phyloP scores from a whole-genome alignment of 441 rosid genomes.

The Syzygium syzygioides region DNA sequence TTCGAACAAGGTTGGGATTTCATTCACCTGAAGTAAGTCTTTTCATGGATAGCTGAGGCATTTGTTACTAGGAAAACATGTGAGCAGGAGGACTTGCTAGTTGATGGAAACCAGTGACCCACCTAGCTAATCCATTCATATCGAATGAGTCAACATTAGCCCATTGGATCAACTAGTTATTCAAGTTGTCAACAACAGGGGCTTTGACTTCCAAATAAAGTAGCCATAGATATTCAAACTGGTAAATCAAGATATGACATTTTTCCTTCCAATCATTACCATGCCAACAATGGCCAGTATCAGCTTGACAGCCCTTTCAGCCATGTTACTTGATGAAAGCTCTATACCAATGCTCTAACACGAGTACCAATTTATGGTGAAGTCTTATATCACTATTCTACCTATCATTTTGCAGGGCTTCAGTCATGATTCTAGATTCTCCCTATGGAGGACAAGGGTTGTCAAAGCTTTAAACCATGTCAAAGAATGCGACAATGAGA shows the following conservation, averaged over 20 bases:
- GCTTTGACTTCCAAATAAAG: background rate
- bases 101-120: background rate
- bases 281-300: background rate
- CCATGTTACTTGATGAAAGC: background rate
- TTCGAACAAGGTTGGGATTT: background rate
- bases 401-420: background rate
- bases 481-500: background rate
- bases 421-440: background rate
- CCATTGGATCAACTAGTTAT: background rate
- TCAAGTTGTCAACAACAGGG: background rate
- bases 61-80: background rate
- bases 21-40: background rate
- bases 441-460: background rate
- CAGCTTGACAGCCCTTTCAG: background rate
- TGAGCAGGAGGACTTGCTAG: background rate
- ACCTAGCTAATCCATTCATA: background rate
- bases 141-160: background rate
- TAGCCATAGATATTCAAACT: background rate
- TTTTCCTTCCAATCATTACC: background rate
- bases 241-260: background rate
- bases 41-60: background rate
- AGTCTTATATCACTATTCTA: background rate
- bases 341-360: background rate
- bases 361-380: background rate
- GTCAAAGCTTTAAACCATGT: background rate